phyloP scores from a whole-genome alignment of 2,329 filamentous ascomycete genomes.

The Sordariomycetes sp. region DNA sequence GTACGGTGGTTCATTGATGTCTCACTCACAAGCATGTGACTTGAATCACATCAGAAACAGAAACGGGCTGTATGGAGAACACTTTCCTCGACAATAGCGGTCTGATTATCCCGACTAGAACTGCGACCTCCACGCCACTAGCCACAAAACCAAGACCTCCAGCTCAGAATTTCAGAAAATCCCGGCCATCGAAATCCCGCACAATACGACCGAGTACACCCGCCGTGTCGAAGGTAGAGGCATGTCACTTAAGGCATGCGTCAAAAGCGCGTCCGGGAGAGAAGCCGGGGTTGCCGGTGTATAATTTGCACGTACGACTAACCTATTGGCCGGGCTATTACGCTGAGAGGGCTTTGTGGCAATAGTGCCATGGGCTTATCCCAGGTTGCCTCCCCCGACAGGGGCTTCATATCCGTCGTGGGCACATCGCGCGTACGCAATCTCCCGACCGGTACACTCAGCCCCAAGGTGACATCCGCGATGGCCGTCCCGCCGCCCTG shows the following conservation, averaged over 20 bases:
- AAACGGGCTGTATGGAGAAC: no score
- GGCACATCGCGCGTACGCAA: conserved; percentile 31
- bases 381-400: conserved; percentile 28
- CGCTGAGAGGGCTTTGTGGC: background rate
- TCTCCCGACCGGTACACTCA: conserved; percentile 34
- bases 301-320: conserved; percentile 46
- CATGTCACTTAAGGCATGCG: conserved; percentile 2
- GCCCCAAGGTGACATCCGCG: conserved; percentile 37
- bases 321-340: background rate
- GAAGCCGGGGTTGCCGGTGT: conserved; percentile 27
- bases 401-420: conserved; percentile 42
- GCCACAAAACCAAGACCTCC: conserved; percentile 1
- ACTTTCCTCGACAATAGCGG: no score
- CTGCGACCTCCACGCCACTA: background rate
- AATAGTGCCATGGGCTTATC: conserved; percentile 11
- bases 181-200: conserved; percentile 1
- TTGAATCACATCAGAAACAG: no score
- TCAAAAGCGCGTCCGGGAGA: conserved; percentile 43
- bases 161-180: conserved; percentile 1
- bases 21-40: no score
- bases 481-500: conserved; percentile 44
- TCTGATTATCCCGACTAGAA: no score
- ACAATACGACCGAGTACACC: conserved; percentile 13
- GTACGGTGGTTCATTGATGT: no score
- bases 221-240: conserved; percentile 15